Base-by-base conservation (phyloP, 78 protist species). In the Paratrimastix pyriformis region DNA sequence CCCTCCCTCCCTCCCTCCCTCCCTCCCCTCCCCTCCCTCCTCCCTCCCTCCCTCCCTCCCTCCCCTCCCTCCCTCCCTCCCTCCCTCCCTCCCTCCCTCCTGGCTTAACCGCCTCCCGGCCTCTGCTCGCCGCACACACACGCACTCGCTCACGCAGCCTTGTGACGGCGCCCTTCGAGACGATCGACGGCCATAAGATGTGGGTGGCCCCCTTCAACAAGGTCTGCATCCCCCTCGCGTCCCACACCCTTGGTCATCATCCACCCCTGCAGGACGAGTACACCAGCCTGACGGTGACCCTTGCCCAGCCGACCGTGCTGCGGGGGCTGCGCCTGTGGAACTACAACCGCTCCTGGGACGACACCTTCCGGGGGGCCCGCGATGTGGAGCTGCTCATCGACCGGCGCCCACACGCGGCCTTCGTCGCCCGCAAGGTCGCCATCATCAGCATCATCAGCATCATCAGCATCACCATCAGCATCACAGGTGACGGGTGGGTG, bases 271-370 rank as follows among this genome's bases (percentile, higher is more conserved):
- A 6, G 35, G 58, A 7, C 15, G 37, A 4, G 4, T 42, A 68
- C 44, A 9, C 42, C 37, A 2, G 44, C 60, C 26, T 68, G 35
- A 42, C 43, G 50, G 7, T 68, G 55, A 26, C 44, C 40, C 21
- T 7, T 30, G 39, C 43, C 13, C 26, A 8, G 45, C 52, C 26
- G 48, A 44, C 48, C 24, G 48, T 7, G 42, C 60, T 71, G 38
- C 3, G 38, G 43, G 54, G 65, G 24, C 35, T 71, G 37, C 65
- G 76, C 39, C 8, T 71, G 13, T 71, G 76, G 76, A 71, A 71
- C 65, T 71, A 71, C 48, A 71, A 71, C 65, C 9, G 38, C 29
- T 54, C 66, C 38, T 32, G 35, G 43, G 76, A 71, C 39, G 65
- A 32, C 71, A 5, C 74, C 9, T 68, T 26, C 58, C 37, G 59